Conservation (phyloP, 2,329 filamentous ascomycete genomes). For the Raffaelea albimanens region DNA sequence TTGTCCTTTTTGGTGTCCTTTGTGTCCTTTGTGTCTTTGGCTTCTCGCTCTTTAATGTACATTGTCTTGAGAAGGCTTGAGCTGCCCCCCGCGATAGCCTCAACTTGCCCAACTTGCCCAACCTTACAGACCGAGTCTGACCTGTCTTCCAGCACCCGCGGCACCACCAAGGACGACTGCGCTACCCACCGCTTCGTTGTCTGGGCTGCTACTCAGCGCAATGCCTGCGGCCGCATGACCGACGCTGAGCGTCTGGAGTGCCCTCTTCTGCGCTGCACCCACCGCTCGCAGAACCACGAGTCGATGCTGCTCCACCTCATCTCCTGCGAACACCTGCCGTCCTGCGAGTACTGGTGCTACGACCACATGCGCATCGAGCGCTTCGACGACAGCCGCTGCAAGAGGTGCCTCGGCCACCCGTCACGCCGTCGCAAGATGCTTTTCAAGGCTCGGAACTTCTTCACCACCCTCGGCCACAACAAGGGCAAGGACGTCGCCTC, state of each 20-base stretch:
- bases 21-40: background rate
- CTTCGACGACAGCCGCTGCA: conserved; percentile 43
- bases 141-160: conserved; percentile 27
- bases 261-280: conserved; percentile 40
- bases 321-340: conserved; percentile 35
- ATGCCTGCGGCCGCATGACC: conserved; percentile 37
- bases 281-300: conserved; percentile 41
- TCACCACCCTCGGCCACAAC: conserved; percentile 41
- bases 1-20: background rate
- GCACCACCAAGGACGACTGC: conserved; percentile 38
- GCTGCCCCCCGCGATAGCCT: no score
- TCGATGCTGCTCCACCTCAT: conserved; percentile 44
- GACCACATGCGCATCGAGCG: conserved; percentile 42
- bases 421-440: conserved; percentile 43
- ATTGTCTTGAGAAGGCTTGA: no score
- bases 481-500: conserved; percentile 22
- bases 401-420: conserved; percentile 37
- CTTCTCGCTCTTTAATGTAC: no score
- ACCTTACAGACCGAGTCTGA: background rate
- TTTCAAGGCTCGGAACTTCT: conserved; percentile 43
- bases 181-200: conserved; percentile 45
- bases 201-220: conserved; percentile 47
- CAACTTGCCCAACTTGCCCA: no score
- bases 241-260: conserved; percentile 39
- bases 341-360: conserved; percentile 47